Conservation (phyloP, 208 protist genomes). For the Leishmania gerbilli region DNA sequence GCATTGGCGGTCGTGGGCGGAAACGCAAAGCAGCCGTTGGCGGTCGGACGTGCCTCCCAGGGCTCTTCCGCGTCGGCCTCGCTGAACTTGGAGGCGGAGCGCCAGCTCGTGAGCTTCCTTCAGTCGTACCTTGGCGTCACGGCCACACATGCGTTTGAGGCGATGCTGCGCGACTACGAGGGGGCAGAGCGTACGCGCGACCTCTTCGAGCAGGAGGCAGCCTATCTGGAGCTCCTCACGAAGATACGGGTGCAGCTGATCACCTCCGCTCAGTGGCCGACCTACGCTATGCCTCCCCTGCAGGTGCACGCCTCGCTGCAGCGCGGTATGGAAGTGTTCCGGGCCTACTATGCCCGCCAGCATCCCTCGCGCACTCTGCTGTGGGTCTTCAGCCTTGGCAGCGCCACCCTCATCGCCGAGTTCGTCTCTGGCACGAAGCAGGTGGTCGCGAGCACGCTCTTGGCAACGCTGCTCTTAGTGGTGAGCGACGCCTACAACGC, state of each 20-base stretch:
- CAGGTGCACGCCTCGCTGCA: slow-evolving; percentile 48
- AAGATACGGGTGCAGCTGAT: slow-evolving; percentile 45
- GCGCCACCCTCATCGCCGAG: slow-evolving; percentile 50
- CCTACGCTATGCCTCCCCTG: slow-evolving; percentile 41
- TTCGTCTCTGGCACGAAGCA: slow-evolving; percentile 60
- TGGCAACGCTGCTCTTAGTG: slow-evolving; percentile 66
- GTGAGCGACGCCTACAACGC: slow-evolving; percentile 51
- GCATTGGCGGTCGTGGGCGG: neutral
- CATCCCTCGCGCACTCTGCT: slow-evolving; percentile 64
- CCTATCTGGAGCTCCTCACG: slow-evolving; percentile 24
- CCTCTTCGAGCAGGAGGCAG: slow-evolving; percentile 33
- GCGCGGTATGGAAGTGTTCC: slow-evolving; percentile 44
- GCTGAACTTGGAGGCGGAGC: slow-evolving; percentile 50
- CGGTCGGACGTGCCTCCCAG: neutral
- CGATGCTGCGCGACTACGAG: slow-evolving; percentile 74
- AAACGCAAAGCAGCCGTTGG: neutral
- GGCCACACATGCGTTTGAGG: slow-evolving; percentile 47
- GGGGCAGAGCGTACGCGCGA: slow-evolving; percentile 25
- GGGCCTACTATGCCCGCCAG: slow-evolving; percentile 47
- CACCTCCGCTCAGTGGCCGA: slow-evolving; percentile 50
- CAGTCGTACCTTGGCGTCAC: slow-evolving; percentile 44
- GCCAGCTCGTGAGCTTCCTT: slow-evolving; percentile 48
- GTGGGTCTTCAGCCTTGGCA: slow-evolving; percentile 71
- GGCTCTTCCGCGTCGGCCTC: neutral
- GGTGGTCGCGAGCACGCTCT: slow-evolving; percentile 52